Percentiles rank a stretch among this genome's conserved stretches.
phyloP scores from a whole-genome alignment of 164 flowering plant species.

The Pachysandra terminalis region DNA sequence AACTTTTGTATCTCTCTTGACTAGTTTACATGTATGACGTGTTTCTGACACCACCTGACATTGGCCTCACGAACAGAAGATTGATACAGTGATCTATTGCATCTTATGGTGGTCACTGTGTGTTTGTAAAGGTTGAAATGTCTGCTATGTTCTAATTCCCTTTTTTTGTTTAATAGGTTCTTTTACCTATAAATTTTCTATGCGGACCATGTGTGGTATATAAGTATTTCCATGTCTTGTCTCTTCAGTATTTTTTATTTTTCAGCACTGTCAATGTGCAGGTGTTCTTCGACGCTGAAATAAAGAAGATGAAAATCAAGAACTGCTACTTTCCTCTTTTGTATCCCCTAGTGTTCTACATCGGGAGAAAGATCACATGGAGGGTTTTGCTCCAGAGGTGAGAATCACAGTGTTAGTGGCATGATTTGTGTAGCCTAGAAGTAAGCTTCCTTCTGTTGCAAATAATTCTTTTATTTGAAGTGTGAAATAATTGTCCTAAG shows the following conservation, averaged over 20 bases:
- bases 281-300: constrained; percentile 88
- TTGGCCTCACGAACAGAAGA: no score
- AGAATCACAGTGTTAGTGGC: constrained; percentile 6
- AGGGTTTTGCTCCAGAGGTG: constrained; percentile 99
- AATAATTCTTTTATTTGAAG: background rate
- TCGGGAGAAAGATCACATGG: constrained; percentile 88
- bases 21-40: background rate
- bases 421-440: background rate
- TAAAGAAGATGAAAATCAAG: constrained; percentile 87
- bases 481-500: background rate
- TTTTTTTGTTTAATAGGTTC: background rate
- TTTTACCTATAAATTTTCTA: background rate
- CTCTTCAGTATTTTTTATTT: constrained; percentile 1
- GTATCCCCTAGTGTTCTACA: constrained; percentile 72
- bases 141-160: background rate
- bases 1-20: background rate
- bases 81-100: background rate
- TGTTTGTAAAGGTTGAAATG: background rate
- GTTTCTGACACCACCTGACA: background rate
- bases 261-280: constrained; percentile 27
- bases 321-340: constrained; percentile 90
- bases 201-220: no score
- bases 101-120: background rate
- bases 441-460: background rate
- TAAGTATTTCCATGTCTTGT: background rate